Base-by-base conservation (phyloP, 2,329 filamentous ascomycete genomes). In the Fusarium algeriense region DNA sequence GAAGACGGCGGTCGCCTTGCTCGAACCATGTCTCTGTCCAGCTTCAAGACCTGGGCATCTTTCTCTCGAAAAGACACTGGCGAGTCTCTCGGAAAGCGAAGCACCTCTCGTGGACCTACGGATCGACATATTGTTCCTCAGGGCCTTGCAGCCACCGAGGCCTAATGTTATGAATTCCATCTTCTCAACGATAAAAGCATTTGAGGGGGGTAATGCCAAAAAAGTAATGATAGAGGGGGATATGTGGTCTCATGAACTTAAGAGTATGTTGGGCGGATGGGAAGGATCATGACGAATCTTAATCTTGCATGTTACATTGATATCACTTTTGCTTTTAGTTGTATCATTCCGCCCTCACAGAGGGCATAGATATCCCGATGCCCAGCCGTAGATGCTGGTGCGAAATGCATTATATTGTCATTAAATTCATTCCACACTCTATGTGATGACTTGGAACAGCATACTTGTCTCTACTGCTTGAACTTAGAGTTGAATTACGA, bases 11-110 rank as follows among this genome's bases (percentile, higher is more conserved):
- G 81, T 53, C 83, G 80, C 68, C 83, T 88, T 69, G 79, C 78
- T 68, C 84, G 82, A 74, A 85, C 84, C 23, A 80, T 88, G 77
- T 87, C 85, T 65, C 82, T 88, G 71, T 84, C 85, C 40, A 88
- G 85, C 73, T 82, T 88, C 70, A 83, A 82, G 79, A 83, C 82
- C 17, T 84, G 83, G 83, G 81, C 81, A 6, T 83, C 81, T 0
- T 80, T 84, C 44, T 81, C 80, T 7, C 80, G 82, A 60, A 83
- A 80, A 64, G 82, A 84, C 30, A 83, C 82, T 4, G 79, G 78
- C 43, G 82, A 82, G 52, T 81, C 81, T 4, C 54, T 75, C 11
- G 72, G 74, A 28, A 79, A 76, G 71, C 72, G 75, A 37, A 74
- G 71, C 52, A 64, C 58, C 15, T 75, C 74, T 48, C 70, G 76